Conservation (phyloP, 768 basidiomycete genomes). For the Termitomyces bulborhizus region DNA sequence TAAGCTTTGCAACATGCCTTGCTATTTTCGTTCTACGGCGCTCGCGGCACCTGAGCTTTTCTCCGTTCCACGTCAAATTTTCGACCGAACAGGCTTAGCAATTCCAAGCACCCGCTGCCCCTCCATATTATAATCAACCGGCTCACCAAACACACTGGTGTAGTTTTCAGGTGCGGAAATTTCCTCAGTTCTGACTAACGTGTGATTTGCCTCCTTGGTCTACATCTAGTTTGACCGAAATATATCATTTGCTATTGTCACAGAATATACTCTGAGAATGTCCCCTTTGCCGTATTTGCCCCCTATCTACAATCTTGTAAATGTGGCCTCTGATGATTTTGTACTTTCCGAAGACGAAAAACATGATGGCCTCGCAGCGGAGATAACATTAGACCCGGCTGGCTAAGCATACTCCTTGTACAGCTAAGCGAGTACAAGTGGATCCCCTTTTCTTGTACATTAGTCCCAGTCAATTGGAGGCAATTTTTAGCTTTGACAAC, state of each 20-base stretch:
- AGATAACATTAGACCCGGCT: not conserved
- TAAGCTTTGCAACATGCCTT: not conserved
- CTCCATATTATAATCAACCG: not conserved
- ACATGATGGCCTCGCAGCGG: not conserved
- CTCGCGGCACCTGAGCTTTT: not conserved
- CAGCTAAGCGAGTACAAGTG: not conserved
- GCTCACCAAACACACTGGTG: not conserved
- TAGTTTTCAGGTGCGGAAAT: not conserved
- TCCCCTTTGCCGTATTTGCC: too few species aligned
- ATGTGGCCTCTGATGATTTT: not conserved
- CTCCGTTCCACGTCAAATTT: not conserved
- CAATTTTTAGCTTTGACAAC: not conserved
- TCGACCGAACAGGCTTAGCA: not conserved
- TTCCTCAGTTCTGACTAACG: not conserved
- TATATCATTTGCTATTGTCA: too few species aligned
- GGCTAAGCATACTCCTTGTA: not conserved
- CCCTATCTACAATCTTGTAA: not conserved
- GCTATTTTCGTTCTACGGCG: not conserved
- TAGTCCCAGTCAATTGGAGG: not conserved
- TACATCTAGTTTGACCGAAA: not conserved
- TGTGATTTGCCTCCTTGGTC: not conserved
- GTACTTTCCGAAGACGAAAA: not conserved
- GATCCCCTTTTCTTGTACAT: not conserved
- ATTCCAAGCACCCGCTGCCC: not conserved
- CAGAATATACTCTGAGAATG: not conserved